These are phyloP conservation scores for Arabidopsis thaliana DNA, from an alignment of 345 rosid genomes.

Conservation along the genomic window DNA sequence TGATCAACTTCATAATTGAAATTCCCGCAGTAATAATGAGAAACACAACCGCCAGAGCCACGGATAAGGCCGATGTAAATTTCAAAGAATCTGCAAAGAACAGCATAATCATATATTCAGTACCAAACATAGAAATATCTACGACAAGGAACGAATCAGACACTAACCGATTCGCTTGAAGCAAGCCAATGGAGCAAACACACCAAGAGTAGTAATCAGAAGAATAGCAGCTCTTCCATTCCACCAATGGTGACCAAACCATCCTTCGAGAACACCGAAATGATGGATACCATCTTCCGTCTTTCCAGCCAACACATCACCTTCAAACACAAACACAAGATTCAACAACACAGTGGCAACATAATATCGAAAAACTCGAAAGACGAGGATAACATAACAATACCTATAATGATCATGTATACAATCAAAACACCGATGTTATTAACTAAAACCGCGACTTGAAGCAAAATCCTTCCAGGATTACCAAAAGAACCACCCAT, in stretches of 20 bases:
- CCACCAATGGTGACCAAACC: constrained; percentile 94
- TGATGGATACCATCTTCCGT: constrained; percentile 78
- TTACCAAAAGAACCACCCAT: constrained; percentile 92
- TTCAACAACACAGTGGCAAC: not conserved
- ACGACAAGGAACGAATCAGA: not conserved
- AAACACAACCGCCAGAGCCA: constrained; percentile 80
- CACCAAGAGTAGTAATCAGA: constrained; percentile 66
- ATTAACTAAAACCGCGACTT: constrained; percentile 71
- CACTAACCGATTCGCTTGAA: constrained; percentile 79
- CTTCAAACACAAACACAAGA: constrained; percentile 43
- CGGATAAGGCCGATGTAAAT: constrained; percentile 85
- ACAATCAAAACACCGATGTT: constrained; percentile 89
- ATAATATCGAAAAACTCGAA: not conserved
- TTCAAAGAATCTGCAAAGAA: constrained; percentile 82
- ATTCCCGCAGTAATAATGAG: constrained; percentile 82
- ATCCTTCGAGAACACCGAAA: constrained; percentile 84
- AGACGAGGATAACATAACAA: not conserved
- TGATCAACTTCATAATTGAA: constrained; percentile 64
- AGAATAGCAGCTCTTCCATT: constrained; percentile 70
- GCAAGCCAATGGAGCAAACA: constrained; percentile 84
- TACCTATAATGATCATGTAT: constrained; percentile 92
- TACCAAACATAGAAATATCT: not conserved
- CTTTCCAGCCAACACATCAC: constrained; percentile 87
- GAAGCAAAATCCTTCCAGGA: constrained; percentile 66
- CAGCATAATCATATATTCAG: constrained; percentile 1